Evolutionary conservation across 1,284 basidiomycete genomes (phyloP).

Genomic region (Naganishia cerealis): DNA sequence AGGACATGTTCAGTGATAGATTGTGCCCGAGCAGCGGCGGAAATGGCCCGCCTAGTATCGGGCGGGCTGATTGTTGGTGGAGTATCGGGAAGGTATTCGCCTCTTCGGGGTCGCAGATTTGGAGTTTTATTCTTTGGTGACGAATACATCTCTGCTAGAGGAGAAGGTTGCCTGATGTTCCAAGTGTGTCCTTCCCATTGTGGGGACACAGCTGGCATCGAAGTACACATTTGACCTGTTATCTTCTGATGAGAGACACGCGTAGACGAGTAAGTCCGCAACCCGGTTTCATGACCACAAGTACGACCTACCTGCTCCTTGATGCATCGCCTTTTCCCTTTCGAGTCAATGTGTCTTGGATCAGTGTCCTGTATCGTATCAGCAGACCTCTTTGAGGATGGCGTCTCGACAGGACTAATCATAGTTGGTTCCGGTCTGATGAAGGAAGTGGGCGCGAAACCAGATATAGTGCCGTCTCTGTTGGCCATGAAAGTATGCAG

Average conservation of each 20-base stretch:
- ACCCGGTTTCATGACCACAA: neutral
- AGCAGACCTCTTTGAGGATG: neutral
- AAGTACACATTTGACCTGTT: neutral
- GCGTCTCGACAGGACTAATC: neutral
- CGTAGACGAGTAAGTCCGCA: neutral
- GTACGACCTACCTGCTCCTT: neutral
- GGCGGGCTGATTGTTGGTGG: neutral
- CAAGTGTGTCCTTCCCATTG: neutral
- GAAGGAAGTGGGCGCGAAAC: neutral
- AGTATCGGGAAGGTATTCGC: neutral
- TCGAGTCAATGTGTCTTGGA: neutral
- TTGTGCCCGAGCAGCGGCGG: slow-evolving; percentile 22
- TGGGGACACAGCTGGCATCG: neutral
- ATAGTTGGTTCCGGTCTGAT: neutral
- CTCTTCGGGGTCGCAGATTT: slow-evolving; percentile 12
- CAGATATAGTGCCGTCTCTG: slow-evolving; percentile 17
- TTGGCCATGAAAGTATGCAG: slow-evolving; percentile 16
- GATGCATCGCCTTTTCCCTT: slow-evolving; percentile 18
- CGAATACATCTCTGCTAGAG: neutral
- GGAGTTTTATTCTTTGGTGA: neutral
- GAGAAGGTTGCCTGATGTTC: neutral
- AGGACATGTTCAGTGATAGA: slow-evolving; percentile 23
- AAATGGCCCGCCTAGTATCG: slow-evolving; percentile 13
- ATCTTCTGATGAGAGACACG: neutral
- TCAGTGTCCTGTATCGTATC: neutral